These are phyloP conservation scores for Dryas alaskensis DNA, from an alignment of 306 rosid genomes.

Conservation along the genomic window DNA sequence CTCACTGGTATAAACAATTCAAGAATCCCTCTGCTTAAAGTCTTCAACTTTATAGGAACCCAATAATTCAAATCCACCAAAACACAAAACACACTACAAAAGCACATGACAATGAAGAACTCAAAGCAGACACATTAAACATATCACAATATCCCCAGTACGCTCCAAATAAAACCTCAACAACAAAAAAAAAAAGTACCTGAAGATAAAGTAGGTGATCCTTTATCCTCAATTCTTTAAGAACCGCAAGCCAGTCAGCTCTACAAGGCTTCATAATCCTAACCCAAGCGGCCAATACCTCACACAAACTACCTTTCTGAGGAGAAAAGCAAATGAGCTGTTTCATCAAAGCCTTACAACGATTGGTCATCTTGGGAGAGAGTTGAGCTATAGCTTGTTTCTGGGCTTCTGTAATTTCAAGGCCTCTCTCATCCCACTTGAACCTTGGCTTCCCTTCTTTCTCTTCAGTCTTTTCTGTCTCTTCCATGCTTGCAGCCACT, in stretches of 20 bases:
- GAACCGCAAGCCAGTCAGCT: constrained; percentile 85
- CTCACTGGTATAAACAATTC: neutral
- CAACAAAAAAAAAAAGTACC: constrained; percentile 40
- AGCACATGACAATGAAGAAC: constrained; percentile 2
- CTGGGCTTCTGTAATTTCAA: constrained; percentile 47
- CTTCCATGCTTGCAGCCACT: constrained; percentile 33
- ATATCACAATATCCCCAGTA: neutral
- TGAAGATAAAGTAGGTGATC: constrained; percentile 64
- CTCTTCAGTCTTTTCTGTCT: constrained; percentile 25
- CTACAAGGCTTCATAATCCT: constrained; percentile 71
- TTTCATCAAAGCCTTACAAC: constrained; percentile 73
- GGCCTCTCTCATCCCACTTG: constrained; percentile 56
- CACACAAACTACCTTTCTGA: constrained; percentile 44
- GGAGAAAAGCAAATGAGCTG: constrained; percentile 76
- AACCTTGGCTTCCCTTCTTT: constrained; percentile 38
- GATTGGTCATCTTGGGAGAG: constrained; percentile 59
- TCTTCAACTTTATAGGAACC: neutral
- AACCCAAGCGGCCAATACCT: constrained; percentile 69
- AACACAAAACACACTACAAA: constrained; percentile 4
- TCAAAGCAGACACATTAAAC: neutral
- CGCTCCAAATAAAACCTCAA: neutral
- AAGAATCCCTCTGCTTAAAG: neutral
- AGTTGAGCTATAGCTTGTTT: constrained; percentile 54
- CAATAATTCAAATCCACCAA: neutral
- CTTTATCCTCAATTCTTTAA: constrained; percentile 56